Percentiles rank a stretch among this genome's conserved stretches.
Evolutionary conservation across 2,329 filamentous ascomycete genomes (phyloP).

Genomic region (Diaporthe citri): DNA sequence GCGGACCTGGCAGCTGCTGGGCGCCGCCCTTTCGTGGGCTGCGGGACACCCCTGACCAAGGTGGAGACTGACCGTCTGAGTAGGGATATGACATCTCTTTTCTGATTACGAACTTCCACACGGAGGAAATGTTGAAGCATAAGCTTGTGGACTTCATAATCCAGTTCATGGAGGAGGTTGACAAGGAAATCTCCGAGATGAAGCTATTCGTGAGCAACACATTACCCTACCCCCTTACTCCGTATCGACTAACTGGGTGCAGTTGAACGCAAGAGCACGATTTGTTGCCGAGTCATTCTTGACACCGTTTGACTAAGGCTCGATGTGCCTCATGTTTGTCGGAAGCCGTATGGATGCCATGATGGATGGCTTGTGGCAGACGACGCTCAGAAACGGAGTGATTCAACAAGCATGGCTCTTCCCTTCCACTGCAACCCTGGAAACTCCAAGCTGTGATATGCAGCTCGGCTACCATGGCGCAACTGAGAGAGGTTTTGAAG

Average conservation of each 20-base stretch:
- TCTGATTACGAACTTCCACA: constrained; percentile 98
- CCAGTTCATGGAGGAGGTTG: constrained; percentile 99
- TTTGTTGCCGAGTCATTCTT: constrained; percentile 99
- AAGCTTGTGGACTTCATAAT: constrained; percentile 99
- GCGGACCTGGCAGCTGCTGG: neutral
- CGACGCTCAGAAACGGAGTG: neutral
- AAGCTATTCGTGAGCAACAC: constrained; percentile 81
- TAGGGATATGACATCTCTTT: constrained; percentile 99
- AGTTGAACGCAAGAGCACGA: constrained; percentile 96
- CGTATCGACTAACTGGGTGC: constrained; percentile 35
- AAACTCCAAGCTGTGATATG: neutral
- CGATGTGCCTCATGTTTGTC: neutral
- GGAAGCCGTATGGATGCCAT: neutral
- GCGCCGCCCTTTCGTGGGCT: neutral
- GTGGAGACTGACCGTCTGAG: constrained; percentile 33
- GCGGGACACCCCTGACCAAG: neutral
- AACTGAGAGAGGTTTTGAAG: neutral
- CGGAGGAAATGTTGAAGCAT: constrained; percentile 98
- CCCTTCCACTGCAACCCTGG: neutral
- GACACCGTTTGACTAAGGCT: constrained; percentile 69
- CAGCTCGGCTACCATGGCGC: neutral
- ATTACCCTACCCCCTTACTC: constrained; percentile 43
- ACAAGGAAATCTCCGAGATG: constrained; percentile 99
- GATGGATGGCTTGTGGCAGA: neutral
- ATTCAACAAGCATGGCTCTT: neutral